phyloP scores from a whole-genome alignment of 192 early-diverging fungal genomes.

The Gamsiella multidivaricata region DNA sequence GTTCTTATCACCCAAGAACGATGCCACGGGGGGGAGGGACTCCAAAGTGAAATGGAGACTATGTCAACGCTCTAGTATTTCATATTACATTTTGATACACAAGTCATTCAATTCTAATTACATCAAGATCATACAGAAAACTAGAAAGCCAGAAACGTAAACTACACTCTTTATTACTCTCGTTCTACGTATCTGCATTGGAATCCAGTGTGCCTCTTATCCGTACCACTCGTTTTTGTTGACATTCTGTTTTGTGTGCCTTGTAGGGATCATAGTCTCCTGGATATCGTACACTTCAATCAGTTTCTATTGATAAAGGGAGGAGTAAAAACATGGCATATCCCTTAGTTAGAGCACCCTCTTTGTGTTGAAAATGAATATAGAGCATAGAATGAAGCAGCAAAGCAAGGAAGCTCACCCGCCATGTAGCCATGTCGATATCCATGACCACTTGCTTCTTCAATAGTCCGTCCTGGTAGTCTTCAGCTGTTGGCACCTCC shows the following conservation, averaged over 20 bases:
- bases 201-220: conserved; percentile 14
- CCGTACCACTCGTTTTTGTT: conserved; percentile 60
- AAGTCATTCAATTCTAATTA: no score
- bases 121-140: no score
- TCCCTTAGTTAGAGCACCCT: not conserved
- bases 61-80: no score
- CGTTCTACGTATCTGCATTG: no score
- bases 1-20: no score
- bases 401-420: conserved; percentile 52
- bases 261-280: conserved; percentile 71
- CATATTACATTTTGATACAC: no score
- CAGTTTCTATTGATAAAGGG: conserved; percentile 60
- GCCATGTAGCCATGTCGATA: conserved; percentile 75
- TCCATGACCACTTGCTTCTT: conserved; percentile 87
- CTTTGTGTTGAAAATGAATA: not conserved
- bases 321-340: not conserved
- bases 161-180: no score
- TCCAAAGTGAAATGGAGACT: no score
- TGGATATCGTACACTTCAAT: conserved; percentile 74
- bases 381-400: no score
- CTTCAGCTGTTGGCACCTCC: conserved; percentile 75
- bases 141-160: no score
- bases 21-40: no score
- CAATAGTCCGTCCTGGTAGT: conserved; percentile 69
- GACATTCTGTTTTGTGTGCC: conserved; percentile 32